Base-by-base conservation (phyloP, 2,329 filamentous ascomycete species). In the Ophiostoma sp. region DNA sequence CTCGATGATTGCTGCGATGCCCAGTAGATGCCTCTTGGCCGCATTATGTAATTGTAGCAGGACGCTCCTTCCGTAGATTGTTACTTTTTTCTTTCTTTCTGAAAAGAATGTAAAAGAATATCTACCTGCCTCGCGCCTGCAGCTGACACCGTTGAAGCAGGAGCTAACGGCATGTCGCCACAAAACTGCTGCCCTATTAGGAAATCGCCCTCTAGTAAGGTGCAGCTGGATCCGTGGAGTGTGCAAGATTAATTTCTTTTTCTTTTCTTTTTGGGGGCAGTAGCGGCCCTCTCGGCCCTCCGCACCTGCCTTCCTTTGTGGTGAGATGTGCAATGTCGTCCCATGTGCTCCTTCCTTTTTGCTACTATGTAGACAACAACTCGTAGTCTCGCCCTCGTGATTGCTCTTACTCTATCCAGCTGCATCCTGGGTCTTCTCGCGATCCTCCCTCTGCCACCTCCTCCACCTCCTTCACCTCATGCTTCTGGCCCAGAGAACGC, bases 121-220 rank as follows among this genome's bases (percentile, higher is more conserved):
- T 31, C 48, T 39, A 11, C 52, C 23, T 57, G 52, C 60, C 7
- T 20, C 20, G n/a, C 54, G 54, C n/a, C 54, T 33, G 31, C 54
- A 27, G 31, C 27, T 20, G 60, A 15, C 54, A 27, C 10, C 41
- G 41, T 44, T n/a, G 60, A 36, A 36, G 31, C n/a, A 66, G 64
- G 36, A 66, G 33, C 65, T 44, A 68, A 35, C 41, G 57, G 8
- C 60, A 27, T 54, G 60, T 39, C 57, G 69, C 60, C 20, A 33
- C 60, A 41, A 54, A 66, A 11, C 67, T 41, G 62, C 68, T 71
- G 41, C 67, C 52, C 27, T 35, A 67, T 68, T 62, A 27, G 62
- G 70, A 36, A 70, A 41, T 64, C 57, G 41, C 67, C 44, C 7
- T 48, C n/a, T 6, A 44, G 15, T 44, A 31, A 39, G 36, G 36